Conservation (phyloP, 2,329 filamentous ascomycete species). For the Pestalotiopsis sp. region DNA sequence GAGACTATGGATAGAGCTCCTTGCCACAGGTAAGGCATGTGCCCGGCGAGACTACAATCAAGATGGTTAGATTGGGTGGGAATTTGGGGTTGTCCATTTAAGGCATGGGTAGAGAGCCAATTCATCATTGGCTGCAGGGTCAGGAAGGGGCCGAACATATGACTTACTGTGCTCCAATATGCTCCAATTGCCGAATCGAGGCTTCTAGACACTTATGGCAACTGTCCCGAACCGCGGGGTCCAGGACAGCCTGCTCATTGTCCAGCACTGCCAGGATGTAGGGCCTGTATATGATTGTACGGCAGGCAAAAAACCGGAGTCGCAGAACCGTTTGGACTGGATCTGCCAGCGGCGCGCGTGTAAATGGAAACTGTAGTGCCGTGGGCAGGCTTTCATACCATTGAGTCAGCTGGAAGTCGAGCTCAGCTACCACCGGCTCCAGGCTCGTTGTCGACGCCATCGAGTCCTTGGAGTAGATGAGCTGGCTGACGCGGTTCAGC, state of each 20-base stretch:
- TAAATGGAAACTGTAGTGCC: slow-evolving; percentile 77
- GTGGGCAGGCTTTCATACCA: slow-evolving; percentile 81
- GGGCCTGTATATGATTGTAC: slow-evolving; percentile 83
- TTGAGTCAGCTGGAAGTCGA: slow-evolving; percentile 81
- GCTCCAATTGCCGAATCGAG: slow-evolving; percentile 76
- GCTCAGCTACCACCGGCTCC: slow-evolving; percentile 76
- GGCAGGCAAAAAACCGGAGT: slow-evolving; percentile 80
- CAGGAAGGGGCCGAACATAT: background rate
- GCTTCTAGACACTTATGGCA: slow-evolving; percentile 83
- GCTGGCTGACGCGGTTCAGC: slow-evolving; percentile 76
- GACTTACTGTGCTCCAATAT: slow-evolving; percentile 74
- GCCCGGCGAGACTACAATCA: slow-evolving; percentile 68
- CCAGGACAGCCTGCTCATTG: slow-evolving; percentile 72
- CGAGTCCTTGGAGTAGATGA: slow-evolving; percentile 76
- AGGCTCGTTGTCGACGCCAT: slow-evolving; percentile 72
- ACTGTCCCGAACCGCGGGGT: slow-evolving; percentile 73
- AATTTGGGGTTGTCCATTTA: background rate
- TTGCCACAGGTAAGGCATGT: slow-evolving; percentile 86
- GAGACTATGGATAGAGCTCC: slow-evolving; percentile 82
- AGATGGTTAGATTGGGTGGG: slow-evolving; percentile 36
- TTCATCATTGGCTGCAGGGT: background rate
- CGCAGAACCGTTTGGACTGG: slow-evolving; percentile 79
- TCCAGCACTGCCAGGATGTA: slow-evolving; percentile 81
- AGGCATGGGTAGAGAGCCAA: background rate
- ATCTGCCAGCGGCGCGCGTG: slow-evolving; percentile 66